These are phyloP conservation scores for Pyricularia pennisetigena DNA, from an alignment of 2,329 filamentous ascomycete genomes.

Conservation along the genomic window DNA sequence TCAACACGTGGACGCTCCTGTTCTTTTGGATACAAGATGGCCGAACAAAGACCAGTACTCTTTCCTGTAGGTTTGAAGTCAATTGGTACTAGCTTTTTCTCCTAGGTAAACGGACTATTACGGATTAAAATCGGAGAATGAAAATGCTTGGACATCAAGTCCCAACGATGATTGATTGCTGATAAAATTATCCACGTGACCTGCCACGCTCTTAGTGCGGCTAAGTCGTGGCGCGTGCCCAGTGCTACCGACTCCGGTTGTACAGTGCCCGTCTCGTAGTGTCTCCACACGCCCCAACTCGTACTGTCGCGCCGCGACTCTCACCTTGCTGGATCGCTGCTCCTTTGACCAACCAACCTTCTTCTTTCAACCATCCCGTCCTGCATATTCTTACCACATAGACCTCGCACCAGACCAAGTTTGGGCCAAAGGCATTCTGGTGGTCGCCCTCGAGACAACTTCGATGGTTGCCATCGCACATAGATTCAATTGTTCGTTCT, in stretches of 20 bases:
- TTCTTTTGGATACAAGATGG: too few relatives aligned
- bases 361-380: not conserved
- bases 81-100: too few relatives aligned
- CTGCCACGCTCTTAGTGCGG: not conserved
- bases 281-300: not conserved
- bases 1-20: not conserved
- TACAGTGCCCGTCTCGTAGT: not conserved
- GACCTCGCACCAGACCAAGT: not conserved
- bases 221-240: not conserved
- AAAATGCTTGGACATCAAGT: too few relatives aligned
- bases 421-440: not conserved
- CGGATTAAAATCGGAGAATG: too few relatives aligned
- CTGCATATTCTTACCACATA: not conserved
- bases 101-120: too few relatives aligned
- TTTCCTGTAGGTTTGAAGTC: too few relatives aligned
- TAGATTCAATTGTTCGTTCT: slow-evolving; percentile 13
- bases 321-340: not conserved
- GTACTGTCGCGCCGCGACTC: not conserved
- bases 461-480: slow-evolving; percentile 1
- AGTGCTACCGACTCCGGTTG: not conserved
- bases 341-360: not conserved
- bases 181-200: not conserved
- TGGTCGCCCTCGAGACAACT: not conserved
- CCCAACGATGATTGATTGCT: too few relatives aligned
- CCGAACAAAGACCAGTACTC: not conserved